Base-by-base conservation (phyloP, 2,329 filamentous ascomycete species). In the Ophiognomonia clavigignenti-juglandacearum region DNA sequence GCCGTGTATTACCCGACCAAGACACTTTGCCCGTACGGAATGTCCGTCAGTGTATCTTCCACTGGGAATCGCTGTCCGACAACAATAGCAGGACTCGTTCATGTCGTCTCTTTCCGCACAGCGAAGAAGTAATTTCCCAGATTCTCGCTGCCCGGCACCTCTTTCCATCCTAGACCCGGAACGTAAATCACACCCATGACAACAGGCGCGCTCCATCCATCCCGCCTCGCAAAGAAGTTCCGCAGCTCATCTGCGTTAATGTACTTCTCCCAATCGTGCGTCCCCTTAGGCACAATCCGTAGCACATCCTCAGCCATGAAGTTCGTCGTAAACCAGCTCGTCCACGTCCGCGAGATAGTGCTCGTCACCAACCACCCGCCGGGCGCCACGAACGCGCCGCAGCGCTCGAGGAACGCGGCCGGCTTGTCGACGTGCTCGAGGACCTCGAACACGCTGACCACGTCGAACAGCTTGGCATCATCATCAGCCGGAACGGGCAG, bases 121-220 rank as follows among this genome's bases (percentile, higher is more conserved):
- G 80, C 93, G 64, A 96, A 95, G 66, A 98, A 97, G 69, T 97
- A 98, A 65, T 98, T 98, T 9, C 92, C 92, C 60, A 88, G 81
- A 60, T 80, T 82, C 70, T 97, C 92, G 58, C 89, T 86, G 3
- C 88, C 87, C 20, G 69, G 65, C 4, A 96, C 83, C 64, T 88
- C 80, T 68, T 78, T 90, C 93, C 93, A 97, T 3, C 93, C 93
- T 37, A 96, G 48, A 0, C 88, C 90, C 1, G 93, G 93, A 45
- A 97, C 77, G 71, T 96, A 98, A 39, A 96, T 75, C 8, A 95
- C 88, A 1, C 93, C 93, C 75, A 87, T 83, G 53, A 85, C 77
- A 59, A 71, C 70, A 32, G 74, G 75, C 56, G 61, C 73, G 63
- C 72, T 75, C 84, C 85, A 92, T 2, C 69, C 73, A 51, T 69